Evolutionary conservation across 2,329 filamentous ascomycete species (phyloP).

Genomic region (Fusarium sp.): DNA sequence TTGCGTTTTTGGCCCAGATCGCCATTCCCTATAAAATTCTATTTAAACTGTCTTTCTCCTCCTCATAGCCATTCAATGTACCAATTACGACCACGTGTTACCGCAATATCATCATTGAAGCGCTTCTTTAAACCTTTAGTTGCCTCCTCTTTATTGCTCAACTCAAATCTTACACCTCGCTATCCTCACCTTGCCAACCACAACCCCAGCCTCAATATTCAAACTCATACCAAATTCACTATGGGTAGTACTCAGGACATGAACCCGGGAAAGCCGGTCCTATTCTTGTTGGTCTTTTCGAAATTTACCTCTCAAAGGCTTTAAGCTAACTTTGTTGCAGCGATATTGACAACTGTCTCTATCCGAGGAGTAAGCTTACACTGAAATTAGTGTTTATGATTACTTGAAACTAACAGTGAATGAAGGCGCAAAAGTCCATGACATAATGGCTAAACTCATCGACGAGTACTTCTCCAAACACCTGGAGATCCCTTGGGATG

Average conservation of each 20-base stretch:
- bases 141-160: slow-evolving; percentile 16
- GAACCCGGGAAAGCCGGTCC: slow-evolving; percentile 49
- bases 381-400: neutral
- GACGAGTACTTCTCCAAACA: slow-evolving; percentile 71
- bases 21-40: slow-evolving; percentile 10
- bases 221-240: slow-evolving; percentile 16
- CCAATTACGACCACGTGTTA: slow-evolving; percentile 38
- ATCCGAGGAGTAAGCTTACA: slow-evolving; percentile 77
- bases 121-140: slow-evolving; percentile 19
- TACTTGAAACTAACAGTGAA: slow-evolving; percentile 7
- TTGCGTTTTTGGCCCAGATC: slow-evolving; percentile 20
- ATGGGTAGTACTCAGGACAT: slow-evolving; percentile 51
- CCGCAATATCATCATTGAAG: slow-evolving; percentile 24
- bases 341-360: slow-evolving; percentile 98
- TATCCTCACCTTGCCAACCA: slow-evolving; percentile 14
- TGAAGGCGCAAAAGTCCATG: slow-evolving; percentile 80
- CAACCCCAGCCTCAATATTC: slow-evolving; percentile 8
- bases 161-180: slow-evolving; percentile 24
- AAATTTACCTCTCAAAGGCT: neutral
- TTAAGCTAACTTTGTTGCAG: slow-evolving; percentile 60
- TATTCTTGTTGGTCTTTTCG: slow-evolving; percentile 53
- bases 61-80: slow-evolving; percentile 33
- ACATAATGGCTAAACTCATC: slow-evolving; percentile 89
- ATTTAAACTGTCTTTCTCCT: slow-evolving; percentile 11
- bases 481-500: slow-evolving; percentile 76